Percentiles rank a stretch among this genome's conserved stretches.
These are phyloP conservation scores for Salix arbutifolia DNA, from an alignment of 345 rosid genomes.

Conservation along the genomic window DNA sequence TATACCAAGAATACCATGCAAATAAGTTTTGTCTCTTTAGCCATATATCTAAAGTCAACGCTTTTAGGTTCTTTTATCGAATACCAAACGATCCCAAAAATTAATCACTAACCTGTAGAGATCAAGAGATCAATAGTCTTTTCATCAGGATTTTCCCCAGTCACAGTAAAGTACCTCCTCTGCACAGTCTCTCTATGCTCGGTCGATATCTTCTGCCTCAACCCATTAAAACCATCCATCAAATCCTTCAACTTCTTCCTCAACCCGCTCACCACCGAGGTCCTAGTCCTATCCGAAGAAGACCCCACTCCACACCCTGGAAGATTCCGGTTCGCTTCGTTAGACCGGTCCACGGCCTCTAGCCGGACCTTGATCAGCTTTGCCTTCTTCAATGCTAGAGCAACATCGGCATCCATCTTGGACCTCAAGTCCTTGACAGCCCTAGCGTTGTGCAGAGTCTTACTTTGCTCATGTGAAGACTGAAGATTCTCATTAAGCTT, in stretches of 20 bases:
- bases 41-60: not conserved
- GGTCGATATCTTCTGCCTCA: slow-evolving; percentile 63
- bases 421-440: slow-evolving; percentile 74
- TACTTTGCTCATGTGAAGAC: slow-evolving; percentile 81
- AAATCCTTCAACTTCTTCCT: slow-evolving; percentile 89
- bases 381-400: slow-evolving; percentile 71
- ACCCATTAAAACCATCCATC: slow-evolving; percentile 68
- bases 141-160: slow-evolving; percentile 92
- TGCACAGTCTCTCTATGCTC: slow-evolving; percentile 94
- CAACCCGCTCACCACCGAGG: slow-evolving; percentile 74
- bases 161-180: slow-evolving; percentile 85
- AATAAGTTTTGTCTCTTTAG: not conserved
- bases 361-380: slow-evolving; percentile 70
- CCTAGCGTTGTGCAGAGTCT: slow-evolving; percentile 71
- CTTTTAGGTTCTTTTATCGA: not conserved
- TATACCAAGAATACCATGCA: not conserved
- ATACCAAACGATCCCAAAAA: not conserved
- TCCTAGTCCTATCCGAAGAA: slow-evolving; percentile 82
- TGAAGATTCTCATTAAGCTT: slow-evolving; percentile 51
- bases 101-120: slow-evolving; percentile 60
- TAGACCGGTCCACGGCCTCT: slow-evolving; percentile 86
- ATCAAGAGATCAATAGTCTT: slow-evolving; percentile 67
- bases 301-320: slow-evolving; percentile 91
- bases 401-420: slow-evolving; percentile 79
- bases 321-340: slow-evolving; percentile 66